These are phyloP conservation scores for Artemisia argyi DNA, from an alignment of 129 eudicot genomes.

Conservation along the genomic window DNA sequence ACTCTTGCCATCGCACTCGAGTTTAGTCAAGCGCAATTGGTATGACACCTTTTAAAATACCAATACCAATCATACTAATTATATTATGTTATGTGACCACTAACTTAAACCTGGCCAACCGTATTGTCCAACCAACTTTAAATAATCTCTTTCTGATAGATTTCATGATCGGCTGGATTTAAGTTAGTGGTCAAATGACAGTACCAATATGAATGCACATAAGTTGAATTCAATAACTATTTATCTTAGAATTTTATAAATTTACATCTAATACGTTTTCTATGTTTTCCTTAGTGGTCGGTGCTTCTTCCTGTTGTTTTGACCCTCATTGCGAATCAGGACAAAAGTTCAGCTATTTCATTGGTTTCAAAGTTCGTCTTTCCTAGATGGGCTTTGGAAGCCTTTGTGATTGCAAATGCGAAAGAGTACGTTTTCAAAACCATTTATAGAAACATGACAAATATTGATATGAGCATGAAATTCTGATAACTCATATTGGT, in stretches of 20 bases:
- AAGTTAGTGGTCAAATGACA: background rate
- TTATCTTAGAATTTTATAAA: background rate
- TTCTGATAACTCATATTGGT: background rate
- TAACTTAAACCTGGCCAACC: background rate
- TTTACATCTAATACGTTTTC: background rate
- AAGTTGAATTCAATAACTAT: background rate
- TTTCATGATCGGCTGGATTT: background rate
- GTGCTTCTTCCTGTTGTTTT: slow-evolving; percentile 96
- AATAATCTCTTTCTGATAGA: background rate
- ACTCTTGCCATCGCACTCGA: slow-evolving; percentile 76
- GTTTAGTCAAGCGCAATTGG: slow-evolving; percentile 94
- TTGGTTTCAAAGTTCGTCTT: slow-evolving; percentile 54
- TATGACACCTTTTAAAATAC: slow-evolving; percentile 22
- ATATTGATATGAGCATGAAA: background rate
- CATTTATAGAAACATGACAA: background rate
- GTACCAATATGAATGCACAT: background rate
- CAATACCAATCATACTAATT: too few species aligned
- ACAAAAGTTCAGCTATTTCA: slow-evolving; percentile 43
- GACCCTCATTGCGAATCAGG: slow-evolving; percentile 78
- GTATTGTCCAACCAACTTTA: background rate
- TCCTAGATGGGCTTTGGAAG: slow-evolving; percentile 95
- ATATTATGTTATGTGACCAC: background rate
- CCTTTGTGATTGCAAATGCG: slow-evolving; percentile 83
- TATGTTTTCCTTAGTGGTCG: slow-evolving; percentile 58
- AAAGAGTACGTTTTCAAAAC: slow-evolving; percentile 55